Evolutionary conservation across 2,329 filamentous ascomycete genomes (phyloP).

Genomic region (Rhinocladiella mackenziei): DNA sequence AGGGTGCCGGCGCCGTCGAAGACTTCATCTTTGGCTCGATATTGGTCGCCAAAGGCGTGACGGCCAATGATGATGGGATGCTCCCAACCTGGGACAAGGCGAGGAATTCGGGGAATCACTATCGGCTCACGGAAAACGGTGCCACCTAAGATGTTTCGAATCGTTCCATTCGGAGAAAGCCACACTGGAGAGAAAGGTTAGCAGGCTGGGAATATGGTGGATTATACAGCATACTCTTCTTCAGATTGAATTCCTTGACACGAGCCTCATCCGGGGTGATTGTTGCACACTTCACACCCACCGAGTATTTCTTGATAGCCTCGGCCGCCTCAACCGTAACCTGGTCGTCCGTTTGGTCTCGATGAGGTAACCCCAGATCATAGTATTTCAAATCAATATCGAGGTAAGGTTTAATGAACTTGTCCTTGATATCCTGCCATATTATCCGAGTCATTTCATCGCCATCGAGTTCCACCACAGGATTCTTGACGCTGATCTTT

Average conservation of each 20-base stretch:
- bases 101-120: constrained; percentile 87
- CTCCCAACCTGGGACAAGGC: constrained; percentile 94
- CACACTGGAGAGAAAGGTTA: constrained; percentile 62
- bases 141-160: constrained; percentile 70
- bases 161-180: constrained; percentile 93
- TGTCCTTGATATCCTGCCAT: constrained; percentile 99
- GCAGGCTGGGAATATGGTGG: constrained; percentile 4
- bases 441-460: constrained; percentile 97
- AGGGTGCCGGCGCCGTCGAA: constrained; percentile 79
- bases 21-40: constrained; percentile 90
- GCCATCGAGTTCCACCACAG: constrained; percentile 94
- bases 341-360: constrained; percentile 92
- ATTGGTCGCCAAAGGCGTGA: constrained; percentile 98
- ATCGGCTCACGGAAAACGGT: constrained; percentile 99
- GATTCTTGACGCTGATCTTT: constrained; percentile 99
- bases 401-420: constrained; percentile 64
- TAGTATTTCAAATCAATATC: constrained; percentile 99
- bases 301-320: constrained; percentile 98
- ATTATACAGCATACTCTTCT: constrained; percentile 70
- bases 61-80: constrained; percentile 98
- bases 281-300: constrained; percentile 98
- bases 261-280: constrained; percentile 97
- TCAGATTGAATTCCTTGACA: constrained; percentile 96
- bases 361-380: constrained; percentile 87
- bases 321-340: constrained; percentile 93